Evolutionary conservation across 1,139 yeast species (phyloP).

Genomic region (Pichia terricola): DNA sequence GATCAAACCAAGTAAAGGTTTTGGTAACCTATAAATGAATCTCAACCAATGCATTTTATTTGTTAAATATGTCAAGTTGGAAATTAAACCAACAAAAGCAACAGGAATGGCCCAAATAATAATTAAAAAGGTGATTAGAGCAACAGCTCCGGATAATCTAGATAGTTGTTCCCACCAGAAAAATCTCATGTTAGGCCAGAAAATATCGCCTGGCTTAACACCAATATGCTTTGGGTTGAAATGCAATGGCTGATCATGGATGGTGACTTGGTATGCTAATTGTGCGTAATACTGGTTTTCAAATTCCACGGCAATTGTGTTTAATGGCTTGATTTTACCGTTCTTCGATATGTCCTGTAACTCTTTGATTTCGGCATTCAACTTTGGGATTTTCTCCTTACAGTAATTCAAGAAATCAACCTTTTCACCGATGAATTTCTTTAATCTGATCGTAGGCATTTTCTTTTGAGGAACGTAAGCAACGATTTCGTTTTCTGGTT

Average conservation of each 20-base stretch:
- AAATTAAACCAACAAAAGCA: conserved; percentile 55
- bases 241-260: conserved; percentile 45
- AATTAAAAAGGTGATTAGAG: conserved; percentile 49
- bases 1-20: conserved; percentile 39
- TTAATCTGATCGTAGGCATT: conserved; percentile 55
- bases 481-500: conserved; percentile 51
- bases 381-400: conserved; percentile 41
- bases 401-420: conserved; percentile 55
- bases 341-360: conserved; percentile 35
- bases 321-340: conserved; percentile 35
- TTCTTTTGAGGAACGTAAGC: conserved; percentile 46
- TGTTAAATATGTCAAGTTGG: conserved; percentile 54
- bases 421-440: conserved; percentile 38
- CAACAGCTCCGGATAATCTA: conserved; percentile 48
- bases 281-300: conserved; percentile 65
- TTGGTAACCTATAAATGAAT: conserved; percentile 47
- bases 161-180: conserved; percentile 76
- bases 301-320: conserved; percentile 62
- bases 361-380: conserved; percentile 44
- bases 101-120: conserved; percentile 65
- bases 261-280: conserved; percentile 51
- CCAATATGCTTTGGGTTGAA: conserved; percentile 46
- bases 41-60: conserved; percentile 43
- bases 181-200: conserved; percentile 65
- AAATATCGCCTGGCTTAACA: conserved; percentile 50